phyloP scores from a whole-genome alignment of 2,329 filamentous ascomycete genomes.

The Tolypocladium tropicale region DNA sequence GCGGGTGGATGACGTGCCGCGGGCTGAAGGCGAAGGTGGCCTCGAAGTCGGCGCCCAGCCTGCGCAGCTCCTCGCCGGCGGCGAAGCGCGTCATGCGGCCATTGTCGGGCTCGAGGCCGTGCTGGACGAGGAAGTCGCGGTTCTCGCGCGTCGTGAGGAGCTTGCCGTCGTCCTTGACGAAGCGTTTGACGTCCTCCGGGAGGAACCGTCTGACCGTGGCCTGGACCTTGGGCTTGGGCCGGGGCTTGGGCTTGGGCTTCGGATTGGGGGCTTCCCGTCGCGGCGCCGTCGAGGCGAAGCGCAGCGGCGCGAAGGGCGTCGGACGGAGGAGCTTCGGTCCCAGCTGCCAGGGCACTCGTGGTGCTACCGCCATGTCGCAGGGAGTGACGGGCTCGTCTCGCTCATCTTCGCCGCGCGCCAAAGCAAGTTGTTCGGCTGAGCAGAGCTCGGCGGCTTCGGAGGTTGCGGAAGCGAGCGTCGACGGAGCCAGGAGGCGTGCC shows the following conservation, averaged over 20 bases:
- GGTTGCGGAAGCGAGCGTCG: neutral
- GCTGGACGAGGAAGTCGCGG: slow-evolving; percentile 14
- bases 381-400: neutral
- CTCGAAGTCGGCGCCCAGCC: slow-evolving; percentile 9
- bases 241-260: neutral
- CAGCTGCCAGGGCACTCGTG: slow-evolving; percentile 7
- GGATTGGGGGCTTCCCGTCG: neutral
- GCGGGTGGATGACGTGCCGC: slow-evolving; percentile 20
- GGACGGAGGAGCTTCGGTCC: neutral
- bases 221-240: neutral
- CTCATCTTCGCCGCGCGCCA: slow-evolving; percentile 7
- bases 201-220: slow-evolving; percentile 8
- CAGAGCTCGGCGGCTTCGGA: neutral
- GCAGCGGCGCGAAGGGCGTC: neutral
- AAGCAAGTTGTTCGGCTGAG: neutral
- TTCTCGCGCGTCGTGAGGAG: slow-evolving; percentile 19
- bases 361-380: slow-evolving; percentile 15
- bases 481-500: neutral
- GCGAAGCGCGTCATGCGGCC: slow-evolving; percentile 7
- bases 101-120: slow-evolving; percentile 13
- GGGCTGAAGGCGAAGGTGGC: slow-evolving; percentile 15
- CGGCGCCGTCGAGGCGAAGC: slow-evolving; percentile 6
- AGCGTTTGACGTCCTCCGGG: slow-evolving; percentile 9
- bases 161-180: slow-evolving; percentile 11
- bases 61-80: slow-evolving; percentile 3